phyloP scores from a whole-genome alignment of 2,329 filamentous ascomycete genomes.

The Diaporthe citrichinensis region DNA sequence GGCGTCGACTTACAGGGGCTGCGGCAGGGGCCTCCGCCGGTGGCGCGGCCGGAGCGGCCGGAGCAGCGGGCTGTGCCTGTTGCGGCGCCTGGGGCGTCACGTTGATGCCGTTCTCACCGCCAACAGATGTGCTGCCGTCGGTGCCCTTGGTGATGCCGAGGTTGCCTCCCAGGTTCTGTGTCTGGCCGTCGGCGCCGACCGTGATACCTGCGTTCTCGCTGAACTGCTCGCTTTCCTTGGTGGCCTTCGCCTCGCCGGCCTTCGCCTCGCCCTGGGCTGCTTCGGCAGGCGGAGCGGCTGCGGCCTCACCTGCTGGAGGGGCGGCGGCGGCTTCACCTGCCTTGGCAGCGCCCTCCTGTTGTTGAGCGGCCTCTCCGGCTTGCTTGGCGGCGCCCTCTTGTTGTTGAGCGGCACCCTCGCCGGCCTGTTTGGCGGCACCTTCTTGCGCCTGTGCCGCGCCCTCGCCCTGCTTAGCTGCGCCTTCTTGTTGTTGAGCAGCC shows the following conservation, averaged over 20 bases:
- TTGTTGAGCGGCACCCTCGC: neutral
- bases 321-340: neutral
- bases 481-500: neutral
- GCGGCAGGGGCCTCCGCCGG: neutral
- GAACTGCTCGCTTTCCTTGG: constrained; percentile 40
- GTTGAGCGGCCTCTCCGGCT: neutral
- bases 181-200: constrained; percentile 34
- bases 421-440: neutral
- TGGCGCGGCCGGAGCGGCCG: neutral
- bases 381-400: neutral
- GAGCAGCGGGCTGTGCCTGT: constrained; percentile 18
- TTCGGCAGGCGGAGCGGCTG: constrained; percentile 1
- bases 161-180: constrained; percentile 39
- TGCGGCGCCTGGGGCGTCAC: constrained; percentile 21
- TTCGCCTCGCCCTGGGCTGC: constrained; percentile 12
- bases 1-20: neutral
- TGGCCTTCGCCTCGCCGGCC: constrained; percentile 32
- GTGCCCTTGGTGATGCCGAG: constrained; percentile 39
- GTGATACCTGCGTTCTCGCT: constrained; percentile 41
- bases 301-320: constrained; percentile 2
- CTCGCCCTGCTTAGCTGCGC: neutral
- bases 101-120: constrained; percentile 40
- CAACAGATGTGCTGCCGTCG: constrained; percentile 40
- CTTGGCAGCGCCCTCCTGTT: neutral
- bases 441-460: no score